Conservation (phyloP, 345 rosid species). For the Aquilaria malaccensis region DNA sequence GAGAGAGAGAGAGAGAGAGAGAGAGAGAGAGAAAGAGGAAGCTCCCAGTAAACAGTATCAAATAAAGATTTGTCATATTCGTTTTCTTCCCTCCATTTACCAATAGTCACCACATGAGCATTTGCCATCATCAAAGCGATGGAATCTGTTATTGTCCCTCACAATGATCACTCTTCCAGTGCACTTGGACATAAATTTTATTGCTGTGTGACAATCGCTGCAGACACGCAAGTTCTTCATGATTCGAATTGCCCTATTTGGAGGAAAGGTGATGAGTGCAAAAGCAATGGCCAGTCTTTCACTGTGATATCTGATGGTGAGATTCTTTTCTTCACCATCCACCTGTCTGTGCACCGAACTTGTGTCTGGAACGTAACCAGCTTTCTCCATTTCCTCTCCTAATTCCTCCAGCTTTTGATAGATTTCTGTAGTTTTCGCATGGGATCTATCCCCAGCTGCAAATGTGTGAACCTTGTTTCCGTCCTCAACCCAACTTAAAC, state of each 20-base stretch:
- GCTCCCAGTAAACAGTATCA: no score
- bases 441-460: conserved; percentile 69
- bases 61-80: no score
- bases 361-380: conserved; percentile 81
- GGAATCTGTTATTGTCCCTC: conserved; percentile 81
- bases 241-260: conserved; percentile 58
- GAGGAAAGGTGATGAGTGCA: conserved; percentile 54
- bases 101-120: conserved; percentile 93
- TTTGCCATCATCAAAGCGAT: conserved; percentile 71
- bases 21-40: no score
- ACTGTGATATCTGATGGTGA: conserved; percentile 69
- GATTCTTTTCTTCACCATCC: conserved; percentile 62
- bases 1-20: no score
- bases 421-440: conserved; percentile 49
- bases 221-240: conserved; percentile 89
- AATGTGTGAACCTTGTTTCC: conserved; percentile 79
- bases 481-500: conserved; percentile 91
- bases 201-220: conserved; percentile 86
- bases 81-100: conserved; percentile 28
- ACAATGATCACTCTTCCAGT: conserved; percentile 69
- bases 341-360: conserved; percentile 71
- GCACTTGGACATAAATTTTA: conserved; percentile 75
- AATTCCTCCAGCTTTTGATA: conserved; percentile 66
- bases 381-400: conserved; percentile 72
- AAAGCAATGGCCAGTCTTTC: conserved; percentile 81